Evolutionary conservation across 257 asterid genomes (phyloP).

Genomic region (Fraxinus pennsylvanica): DNA sequence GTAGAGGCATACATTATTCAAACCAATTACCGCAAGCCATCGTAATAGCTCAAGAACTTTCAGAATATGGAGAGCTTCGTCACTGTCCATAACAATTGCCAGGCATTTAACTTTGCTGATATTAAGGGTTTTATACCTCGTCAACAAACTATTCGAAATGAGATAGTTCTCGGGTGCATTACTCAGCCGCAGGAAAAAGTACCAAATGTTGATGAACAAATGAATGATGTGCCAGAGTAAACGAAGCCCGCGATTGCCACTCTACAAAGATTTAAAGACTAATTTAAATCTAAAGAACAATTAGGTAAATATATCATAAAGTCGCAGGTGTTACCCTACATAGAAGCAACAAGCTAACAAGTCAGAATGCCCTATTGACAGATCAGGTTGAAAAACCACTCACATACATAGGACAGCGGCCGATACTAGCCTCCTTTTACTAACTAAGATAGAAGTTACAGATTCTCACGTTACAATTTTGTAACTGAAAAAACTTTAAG

Average conservation of each 20-base stretch:
- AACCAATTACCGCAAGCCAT: slow-evolving; percentile 71
- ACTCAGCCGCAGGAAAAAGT: slow-evolving; percentile 46
- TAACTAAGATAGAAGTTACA: background rate
- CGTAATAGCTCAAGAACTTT: slow-evolving; percentile 69
- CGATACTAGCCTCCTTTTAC: background rate
- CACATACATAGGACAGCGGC: background rate
- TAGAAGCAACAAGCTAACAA: slow-evolving; percentile 8
- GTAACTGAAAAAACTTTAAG: background rate
- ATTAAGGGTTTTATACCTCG: slow-evolving; percentile 55
- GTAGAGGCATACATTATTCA: slow-evolving; percentile 72
- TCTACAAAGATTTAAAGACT: slow-evolving; percentile 37
- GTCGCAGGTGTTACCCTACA: background rate
- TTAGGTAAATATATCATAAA: background rate
- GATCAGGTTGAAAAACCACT: background rate
- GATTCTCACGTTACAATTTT: background rate
- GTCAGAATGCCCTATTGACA: background rate
- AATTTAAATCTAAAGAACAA: slow-evolving; percentile 25
- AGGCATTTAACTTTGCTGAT: slow-evolving; percentile 70
- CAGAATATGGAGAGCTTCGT: slow-evolving; percentile 67
- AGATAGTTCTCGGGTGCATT: slow-evolving; percentile 65
- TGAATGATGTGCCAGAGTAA: slow-evolving; percentile 67
- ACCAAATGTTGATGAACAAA: slow-evolving; percentile 64
- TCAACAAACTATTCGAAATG: slow-evolving; percentile 59
- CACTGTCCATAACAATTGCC: slow-evolving; percentile 88
- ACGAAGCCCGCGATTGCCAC: slow-evolving; percentile 50